These are phyloP conservation scores for Spinellus fusiger DNA, from an alignment of 192 early-diverging fungal genomes.

Conservation along the genomic window DNA sequence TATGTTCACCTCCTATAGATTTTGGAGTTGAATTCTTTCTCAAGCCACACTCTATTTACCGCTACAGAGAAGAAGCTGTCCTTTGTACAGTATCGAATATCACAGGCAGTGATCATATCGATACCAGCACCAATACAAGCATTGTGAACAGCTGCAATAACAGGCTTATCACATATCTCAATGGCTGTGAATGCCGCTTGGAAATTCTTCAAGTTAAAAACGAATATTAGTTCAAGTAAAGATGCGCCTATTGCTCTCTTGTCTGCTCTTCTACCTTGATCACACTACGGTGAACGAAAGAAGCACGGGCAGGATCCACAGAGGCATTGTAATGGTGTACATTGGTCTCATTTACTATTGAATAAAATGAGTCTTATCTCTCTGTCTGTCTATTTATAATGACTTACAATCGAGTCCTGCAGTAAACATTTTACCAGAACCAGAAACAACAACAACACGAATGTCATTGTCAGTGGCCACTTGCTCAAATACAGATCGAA, in stretches of 20 bases:
- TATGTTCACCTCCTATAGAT: slow-evolving; percentile 73
- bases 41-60: slow-evolving; percentile 25
- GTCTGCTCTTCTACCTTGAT: slow-evolving; percentile 1
- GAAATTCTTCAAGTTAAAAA: slow-evolving; percentile 14
- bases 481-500: slow-evolving; percentile 52
- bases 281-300: not conserved
- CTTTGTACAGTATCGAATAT: slow-evolving; percentile 75
- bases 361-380: not conserved
- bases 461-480: slow-evolving; percentile 61
- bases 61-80: slow-evolving; percentile 83
- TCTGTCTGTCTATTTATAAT: not conserved
- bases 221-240: not conserved
- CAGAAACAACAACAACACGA: slow-evolving; percentile 72
- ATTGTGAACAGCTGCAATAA: slow-evolving; percentile 84
- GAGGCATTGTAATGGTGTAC: not conserved
- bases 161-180: slow-evolving; percentile 81
- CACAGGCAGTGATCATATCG: slow-evolving; percentile 87
- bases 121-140: slow-evolving; percentile 83
- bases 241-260: not conserved
- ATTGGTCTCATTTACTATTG: not conserved
- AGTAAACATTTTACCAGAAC: slow-evolving; percentile 74
- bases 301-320: slow-evolving; percentile 24
- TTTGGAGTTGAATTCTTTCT: not conserved
- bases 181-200: slow-evolving; percentile 73
- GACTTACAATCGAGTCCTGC: slow-evolving; percentile 81